Conservation (phyloP, 2,329 filamentous ascomycete species). For the Reticulascus tulasneorum region DNA sequence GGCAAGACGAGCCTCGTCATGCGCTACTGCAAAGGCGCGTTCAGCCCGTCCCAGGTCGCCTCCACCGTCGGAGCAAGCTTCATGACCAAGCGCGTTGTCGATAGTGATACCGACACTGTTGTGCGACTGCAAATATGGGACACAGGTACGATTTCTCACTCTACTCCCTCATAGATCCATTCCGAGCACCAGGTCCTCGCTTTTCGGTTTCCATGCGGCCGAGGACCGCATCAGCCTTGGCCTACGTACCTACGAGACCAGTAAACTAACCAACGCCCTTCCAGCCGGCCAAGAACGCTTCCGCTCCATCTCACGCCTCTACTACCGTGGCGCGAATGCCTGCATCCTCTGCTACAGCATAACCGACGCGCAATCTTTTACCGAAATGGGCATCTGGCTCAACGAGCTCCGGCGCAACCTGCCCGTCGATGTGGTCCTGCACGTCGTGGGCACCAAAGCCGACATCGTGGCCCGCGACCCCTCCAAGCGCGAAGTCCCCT, state of each 20-base stretch:
- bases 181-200: too few species aligned
- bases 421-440: conserved; percentile 73
- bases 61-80: conserved; percentile 80
- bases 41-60: conserved; percentile 58
- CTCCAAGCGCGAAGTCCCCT: conserved; percentile 74
- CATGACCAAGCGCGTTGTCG: conserved; percentile 73
- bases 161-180: too few species aligned
- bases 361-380: conserved; percentile 78
- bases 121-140: conserved; percentile 97
- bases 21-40: conserved; percentile 70
- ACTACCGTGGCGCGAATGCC: conserved; percentile 93
- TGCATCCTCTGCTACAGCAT: conserved; percentile 95
- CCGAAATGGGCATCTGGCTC: conserved; percentile 90
- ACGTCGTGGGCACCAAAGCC: conserved; percentile 92
- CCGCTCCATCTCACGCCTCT: conserved; percentile 87
- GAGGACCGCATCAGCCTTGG: not conserved
- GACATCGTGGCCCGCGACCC: conserved; percentile 88
- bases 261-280: not conserved
- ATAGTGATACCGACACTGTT: conserved; percentile 78
- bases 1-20: conserved; percentile 76
- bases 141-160: conserved; percentile 52
- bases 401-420: conserved; percentile 78
- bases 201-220: too few species aligned
- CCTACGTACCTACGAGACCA: not conserved
- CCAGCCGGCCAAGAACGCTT: conserved; percentile 88